These are phyloP conservation scores for Ichthyophthirius multifiliis DNA, from an alignment of 169 alveolate genomes.

Conservation along the genomic window DNA sequence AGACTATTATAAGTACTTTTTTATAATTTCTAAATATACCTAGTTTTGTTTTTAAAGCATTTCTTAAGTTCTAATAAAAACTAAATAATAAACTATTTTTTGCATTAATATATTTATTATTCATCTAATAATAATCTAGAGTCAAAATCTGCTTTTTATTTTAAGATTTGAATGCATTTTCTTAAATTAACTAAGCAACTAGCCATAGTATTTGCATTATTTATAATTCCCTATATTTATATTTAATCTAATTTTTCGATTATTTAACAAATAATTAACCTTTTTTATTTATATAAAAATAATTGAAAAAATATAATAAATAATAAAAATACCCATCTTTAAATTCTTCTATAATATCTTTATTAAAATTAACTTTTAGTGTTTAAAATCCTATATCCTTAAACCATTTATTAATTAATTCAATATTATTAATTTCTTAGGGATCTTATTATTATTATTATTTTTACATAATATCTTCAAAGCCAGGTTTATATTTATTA, in stretches of 20 bases:
- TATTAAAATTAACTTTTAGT: slow-evolving; percentile 1
- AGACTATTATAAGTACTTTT: not conserved
- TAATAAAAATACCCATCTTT: slow-evolving; percentile 27
- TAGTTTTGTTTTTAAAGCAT: not conserved
- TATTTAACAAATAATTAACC: slow-evolving; percentile 15
- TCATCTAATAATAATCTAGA: slow-evolving; percentile 10
- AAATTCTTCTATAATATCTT: slow-evolving; percentile 9
- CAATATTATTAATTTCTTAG: too few relatives aligned
- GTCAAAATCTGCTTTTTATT: slow-evolving; percentile 33
- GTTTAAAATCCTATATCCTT: not conserved
- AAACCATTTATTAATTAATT: not conserved
- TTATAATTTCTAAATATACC: not conserved
- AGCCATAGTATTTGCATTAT: slow-evolving; percentile 30
- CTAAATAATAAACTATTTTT: not conserved
- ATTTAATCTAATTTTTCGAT: slow-evolving; percentile 19
- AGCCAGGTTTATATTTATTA: too few relatives aligned
- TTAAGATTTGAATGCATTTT: slow-evolving; percentile 23
- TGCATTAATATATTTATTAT: not conserved
- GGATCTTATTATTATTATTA: too few relatives aligned
- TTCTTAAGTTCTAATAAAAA: not conserved
- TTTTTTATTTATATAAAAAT: not conserved
- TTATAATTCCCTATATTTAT: slow-evolving; percentile 10
- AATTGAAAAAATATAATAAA: not conserved
- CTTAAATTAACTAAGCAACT: slow-evolving; percentile 37
- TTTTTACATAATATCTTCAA: too few relatives aligned